Evolutionary conservation across 1,139 yeast species (phyloP).

Genomic region (Blastobotrys illinoisensis): DNA sequence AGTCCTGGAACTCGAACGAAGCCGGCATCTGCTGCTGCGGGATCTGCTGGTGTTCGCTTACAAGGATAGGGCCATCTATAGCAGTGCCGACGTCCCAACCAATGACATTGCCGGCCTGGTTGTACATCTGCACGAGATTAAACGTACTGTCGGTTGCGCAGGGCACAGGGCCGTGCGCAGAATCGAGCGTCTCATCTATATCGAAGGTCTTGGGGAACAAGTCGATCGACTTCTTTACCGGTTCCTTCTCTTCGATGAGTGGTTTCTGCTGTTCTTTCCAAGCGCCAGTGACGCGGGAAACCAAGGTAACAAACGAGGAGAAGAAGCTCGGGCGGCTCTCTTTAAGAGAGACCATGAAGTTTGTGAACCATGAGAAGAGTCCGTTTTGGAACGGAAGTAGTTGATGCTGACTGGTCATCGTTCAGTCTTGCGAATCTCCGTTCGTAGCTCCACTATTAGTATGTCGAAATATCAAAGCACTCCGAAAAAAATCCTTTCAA

Average conservation of each 20-base stretch:
- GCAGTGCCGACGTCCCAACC: conserved; percentile 22
- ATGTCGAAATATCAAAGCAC: too few species aligned
- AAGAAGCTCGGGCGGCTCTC: neutral
- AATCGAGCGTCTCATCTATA: conserved; percentile 1
- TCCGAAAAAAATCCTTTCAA: too few species aligned
- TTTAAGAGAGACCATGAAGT: neutral
- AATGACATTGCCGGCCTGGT: conserved; percentile 22
- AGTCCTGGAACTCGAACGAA: neutral
- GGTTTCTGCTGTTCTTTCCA: neutral
- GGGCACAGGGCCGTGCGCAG: conserved; percentile 19
- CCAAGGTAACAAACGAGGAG: neutral
- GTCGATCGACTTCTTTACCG: neutral
- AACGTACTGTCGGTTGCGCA: conserved; percentile 26
- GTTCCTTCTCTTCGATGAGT: neutral
- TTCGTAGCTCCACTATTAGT: neutral
- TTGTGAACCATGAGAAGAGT: neutral
- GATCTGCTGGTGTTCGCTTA: neutral
- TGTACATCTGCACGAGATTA: conserved; percentile 22
- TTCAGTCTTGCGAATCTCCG: neutral
- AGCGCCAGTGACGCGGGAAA: neutral
- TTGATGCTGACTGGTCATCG: neutral
- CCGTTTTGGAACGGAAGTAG: neutral
- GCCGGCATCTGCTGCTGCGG: neutral
- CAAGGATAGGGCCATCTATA: neutral
- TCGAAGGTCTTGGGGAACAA: conserved; percentile 9